Evolutionary conservation across 371 early-diverging fungal species (phyloP).

Genomic region (Circinella minor): DNA sequence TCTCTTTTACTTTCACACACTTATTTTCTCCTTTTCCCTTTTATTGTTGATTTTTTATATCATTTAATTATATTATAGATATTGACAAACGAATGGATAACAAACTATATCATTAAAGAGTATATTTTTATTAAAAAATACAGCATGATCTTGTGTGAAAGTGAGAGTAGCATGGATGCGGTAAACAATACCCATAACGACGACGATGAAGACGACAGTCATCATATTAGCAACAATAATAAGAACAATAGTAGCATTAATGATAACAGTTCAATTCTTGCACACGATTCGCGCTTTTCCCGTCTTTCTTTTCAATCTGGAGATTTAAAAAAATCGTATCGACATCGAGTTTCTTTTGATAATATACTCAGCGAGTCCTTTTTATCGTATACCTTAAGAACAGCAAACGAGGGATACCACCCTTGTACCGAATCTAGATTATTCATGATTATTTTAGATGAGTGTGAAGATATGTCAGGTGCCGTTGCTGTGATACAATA

Average conservation of each 20-base stretch:
- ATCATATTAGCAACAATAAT: not conserved
- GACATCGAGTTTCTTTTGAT: constrained; percentile 25
- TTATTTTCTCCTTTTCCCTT: too few species aligned
- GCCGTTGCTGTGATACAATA: constrained; percentile 12
- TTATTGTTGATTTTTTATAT: too few species aligned
- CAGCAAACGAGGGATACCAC: constrained; percentile 22
- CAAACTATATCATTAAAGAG: not conserved
- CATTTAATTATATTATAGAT: not conserved
- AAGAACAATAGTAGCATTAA: not conserved
- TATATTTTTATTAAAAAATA: too few species aligned
- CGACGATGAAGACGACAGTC: not conserved
- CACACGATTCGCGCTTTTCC: constrained; percentile 17
- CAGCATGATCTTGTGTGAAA: constrained; percentile 16
- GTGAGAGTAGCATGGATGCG: constrained; percentile 5
- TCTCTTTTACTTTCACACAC: too few species aligned
- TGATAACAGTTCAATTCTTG: not conserved
- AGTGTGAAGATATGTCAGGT: constrained; percentile 5
- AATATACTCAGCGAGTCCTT: constrained; percentile 5
- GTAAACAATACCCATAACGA: not conserved
- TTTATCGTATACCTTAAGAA: constrained; percentile 22
- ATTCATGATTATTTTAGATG: constrained; percentile 23
- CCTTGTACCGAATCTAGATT: constrained; percentile 11
- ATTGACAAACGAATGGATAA: not conserved
- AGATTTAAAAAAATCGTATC: constrained; percentile 9
- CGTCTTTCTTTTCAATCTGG: constrained; percentile 12